These are phyloP conservation scores for Carallia brachiata DNA, from an alignment of 345 rosid genomes.

Conservation along the genomic window DNA sequence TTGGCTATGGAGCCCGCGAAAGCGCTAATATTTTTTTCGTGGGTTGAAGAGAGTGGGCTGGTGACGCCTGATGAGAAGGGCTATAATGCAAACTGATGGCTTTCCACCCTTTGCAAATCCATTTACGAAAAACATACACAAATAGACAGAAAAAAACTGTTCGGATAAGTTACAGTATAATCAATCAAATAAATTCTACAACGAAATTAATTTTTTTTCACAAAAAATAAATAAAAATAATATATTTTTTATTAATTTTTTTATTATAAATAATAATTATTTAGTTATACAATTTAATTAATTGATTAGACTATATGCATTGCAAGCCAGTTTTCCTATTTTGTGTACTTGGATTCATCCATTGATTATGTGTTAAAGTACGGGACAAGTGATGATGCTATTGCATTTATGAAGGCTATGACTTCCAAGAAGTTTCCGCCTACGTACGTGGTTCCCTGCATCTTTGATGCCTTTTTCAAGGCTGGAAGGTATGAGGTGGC, in stretches of 20 bases:
- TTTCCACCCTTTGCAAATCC: slow-evolving; percentile 73
- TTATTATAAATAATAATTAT: no score
- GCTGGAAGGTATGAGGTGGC: slow-evolving; percentile 62
- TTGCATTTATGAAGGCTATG: slow-evolving; percentile 53
- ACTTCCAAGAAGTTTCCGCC: slow-evolving; percentile 70
- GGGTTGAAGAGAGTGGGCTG: slow-evolving; percentile 68
- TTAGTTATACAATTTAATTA: no score
- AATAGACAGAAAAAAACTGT: no score
- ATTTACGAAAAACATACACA: slow-evolving; percentile 14
- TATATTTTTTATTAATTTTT: no score
- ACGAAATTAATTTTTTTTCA: no score
- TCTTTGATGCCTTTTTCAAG: slow-evolving; percentile 61
- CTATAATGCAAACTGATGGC: slow-evolving; percentile 69
- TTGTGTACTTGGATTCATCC: no score
- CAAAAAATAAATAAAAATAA: no score
- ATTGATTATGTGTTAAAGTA: slow-evolving; percentile 54
- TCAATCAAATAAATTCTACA: no score
- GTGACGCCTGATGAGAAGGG: slow-evolving; percentile 53
- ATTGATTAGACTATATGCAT: no score
- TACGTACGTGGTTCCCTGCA: slow-evolving; percentile 46
- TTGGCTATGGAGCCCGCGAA: slow-evolving; percentile 66
- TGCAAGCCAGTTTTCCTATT: no score
- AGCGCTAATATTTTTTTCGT: slow-evolving; percentile 72
- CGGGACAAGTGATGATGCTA: slow-evolving; percentile 63
- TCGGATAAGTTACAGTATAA: no score